Percentiles rank a stretch among this genome's conserved stretches.
These are phyloP conservation scores for Pythium brassicae DNA, from an alignment of 352 stramenopile genomes.

Conservation along the genomic window DNA sequence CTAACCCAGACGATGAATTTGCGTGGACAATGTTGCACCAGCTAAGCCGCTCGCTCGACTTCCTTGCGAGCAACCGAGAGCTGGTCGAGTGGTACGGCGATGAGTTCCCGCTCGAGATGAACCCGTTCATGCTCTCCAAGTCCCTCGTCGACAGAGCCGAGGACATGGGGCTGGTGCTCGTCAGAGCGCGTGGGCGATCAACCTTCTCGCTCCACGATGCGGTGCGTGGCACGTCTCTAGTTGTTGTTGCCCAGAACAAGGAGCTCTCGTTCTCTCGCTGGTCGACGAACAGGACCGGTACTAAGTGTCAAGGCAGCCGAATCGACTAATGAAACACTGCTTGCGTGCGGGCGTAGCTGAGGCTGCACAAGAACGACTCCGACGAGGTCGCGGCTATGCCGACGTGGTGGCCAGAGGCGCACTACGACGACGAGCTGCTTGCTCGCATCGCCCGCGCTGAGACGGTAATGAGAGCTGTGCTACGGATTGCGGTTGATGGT, in stretches of 20 bases:
- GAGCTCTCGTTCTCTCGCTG: not conserved
- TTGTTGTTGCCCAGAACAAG: not conserved
- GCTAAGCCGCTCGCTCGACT: slow-evolving; percentile 52
- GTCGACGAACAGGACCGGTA: no score
- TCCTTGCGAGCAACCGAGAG: slow-evolving; percentile 23
- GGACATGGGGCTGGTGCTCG: slow-evolving; percentile 26
- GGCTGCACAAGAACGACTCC: slow-evolving; percentile 23
- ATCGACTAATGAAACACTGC: slow-evolving; percentile 2
- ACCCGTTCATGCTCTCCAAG: slow-evolving; percentile 54
- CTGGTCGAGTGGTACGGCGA: slow-evolving; percentile 68
- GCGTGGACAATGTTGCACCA: slow-evolving; percentile 7
- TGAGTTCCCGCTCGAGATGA: slow-evolving; percentile 64
- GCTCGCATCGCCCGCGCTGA: slow-evolving; percentile 37
- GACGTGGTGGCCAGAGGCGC: slow-evolving; percentile 54
- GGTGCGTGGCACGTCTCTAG: slow-evolving; percentile 16
- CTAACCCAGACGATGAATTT: no score
- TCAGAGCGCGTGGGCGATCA: not conserved
- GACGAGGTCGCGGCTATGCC: slow-evolving; percentile 17
- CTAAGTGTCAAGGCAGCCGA: no score
- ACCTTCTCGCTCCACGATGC: slow-evolving; percentile 24
- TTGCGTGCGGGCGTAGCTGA: slow-evolving; percentile 17
- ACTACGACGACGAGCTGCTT: slow-evolving; percentile 29
- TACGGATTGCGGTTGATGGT: no score
- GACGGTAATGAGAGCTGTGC: slow-evolving; percentile 21
- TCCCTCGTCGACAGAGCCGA: slow-evolving; percentile 47